Base-by-base conservation (phyloP, 148 eudicot species). In the Chenopodium formosanum region DNA sequence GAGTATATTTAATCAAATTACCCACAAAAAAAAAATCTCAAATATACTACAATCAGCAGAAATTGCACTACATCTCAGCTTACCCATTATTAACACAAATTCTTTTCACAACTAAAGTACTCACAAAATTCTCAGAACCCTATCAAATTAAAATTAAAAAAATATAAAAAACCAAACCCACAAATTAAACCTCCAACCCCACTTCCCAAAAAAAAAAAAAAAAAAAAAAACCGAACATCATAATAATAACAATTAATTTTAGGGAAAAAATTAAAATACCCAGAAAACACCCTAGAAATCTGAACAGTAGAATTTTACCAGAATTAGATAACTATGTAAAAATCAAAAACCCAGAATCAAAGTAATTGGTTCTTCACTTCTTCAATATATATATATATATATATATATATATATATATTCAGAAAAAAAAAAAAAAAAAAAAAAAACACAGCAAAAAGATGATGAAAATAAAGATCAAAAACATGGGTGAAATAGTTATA, bases 211-310 rank as follows among this genome's bases (percentile, higher is more conserved):
- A 69, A 17, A 1, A 19, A 19, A 17, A 7, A 19, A 13, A 70
- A 37, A 37, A 40, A 4, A 32, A 6, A 37, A 40, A 4, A 32
- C 20, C 1, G 0, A 32, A 40, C 20, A 16, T 58, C 63, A 58
- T 58, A 4, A 58, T 20, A 58, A 50, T 11, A 5, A 56, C 16
- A 19, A 19, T 4, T 25, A 25, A 25, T 25, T 25, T 34, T 17
- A 32, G 1, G 70, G 46, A 0, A 14, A 37, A 70, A 32, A 1
- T 1, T 32, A 37, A 37, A 70, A 3, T 4, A 34, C 44, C 46
- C 48, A 46, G 27, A 32, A 37, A 76, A 40, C 5, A 76, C 79
- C 79, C 79, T 63, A 63, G 53, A 77, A 77, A 76, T 37, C 52
- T 23, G 29, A 1, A 9, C 23, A 76, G 47, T 13, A 12, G 44